phyloP scores from a whole-genome alignment of 2,329 filamentous ascomycete species.

The Leptographium flavum region DNA sequence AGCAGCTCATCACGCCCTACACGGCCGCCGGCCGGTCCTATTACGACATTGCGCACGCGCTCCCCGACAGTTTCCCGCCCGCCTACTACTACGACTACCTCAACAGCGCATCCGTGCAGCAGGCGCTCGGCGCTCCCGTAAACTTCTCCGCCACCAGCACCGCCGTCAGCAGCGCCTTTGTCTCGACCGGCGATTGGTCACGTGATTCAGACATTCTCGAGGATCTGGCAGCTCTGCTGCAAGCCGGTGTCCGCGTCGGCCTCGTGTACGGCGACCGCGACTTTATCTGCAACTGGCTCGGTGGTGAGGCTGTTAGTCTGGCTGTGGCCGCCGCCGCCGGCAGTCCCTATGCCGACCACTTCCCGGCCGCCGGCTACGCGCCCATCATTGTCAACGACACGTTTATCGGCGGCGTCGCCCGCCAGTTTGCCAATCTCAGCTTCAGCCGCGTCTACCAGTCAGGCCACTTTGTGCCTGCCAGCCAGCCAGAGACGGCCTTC shows the following conservation, averaged over 20 bases:
- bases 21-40: constrained; percentile 38
- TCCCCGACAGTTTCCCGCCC: constrained; percentile 47
- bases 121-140: constrained; percentile 46
- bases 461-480: constrained; percentile 47
- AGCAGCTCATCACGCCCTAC: constrained; percentile 43
- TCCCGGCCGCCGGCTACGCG: constrained; percentile 55
- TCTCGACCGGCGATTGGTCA: constrained; percentile 43
- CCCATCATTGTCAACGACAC: constrained; percentile 54
- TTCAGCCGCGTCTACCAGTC: constrained; percentile 54
- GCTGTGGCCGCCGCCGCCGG: constrained; percentile 37
- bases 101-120: constrained; percentile 39
- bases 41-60: constrained; percentile 46
- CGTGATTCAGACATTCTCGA: constrained; percentile 42
- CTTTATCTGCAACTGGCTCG: constrained; percentile 55
- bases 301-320: constrained; percentile 61
- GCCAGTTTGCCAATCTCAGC: constrained; percentile 62
- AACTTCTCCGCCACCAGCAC: constrained; percentile 40
- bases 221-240: constrained; percentile 44
- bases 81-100: constrained; percentile 49
- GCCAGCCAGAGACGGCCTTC: constrained; percentile 45
- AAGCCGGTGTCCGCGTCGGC: constrained; percentile 51
- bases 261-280: constrained; percentile 56
- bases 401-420: constrained; percentile 57
- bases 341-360: constrained; percentile 34
- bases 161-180: constrained; percentile 32